phyloP scores from a whole-genome alignment of 257 asterid genomes.

The Solanum chaucha region DNA sequence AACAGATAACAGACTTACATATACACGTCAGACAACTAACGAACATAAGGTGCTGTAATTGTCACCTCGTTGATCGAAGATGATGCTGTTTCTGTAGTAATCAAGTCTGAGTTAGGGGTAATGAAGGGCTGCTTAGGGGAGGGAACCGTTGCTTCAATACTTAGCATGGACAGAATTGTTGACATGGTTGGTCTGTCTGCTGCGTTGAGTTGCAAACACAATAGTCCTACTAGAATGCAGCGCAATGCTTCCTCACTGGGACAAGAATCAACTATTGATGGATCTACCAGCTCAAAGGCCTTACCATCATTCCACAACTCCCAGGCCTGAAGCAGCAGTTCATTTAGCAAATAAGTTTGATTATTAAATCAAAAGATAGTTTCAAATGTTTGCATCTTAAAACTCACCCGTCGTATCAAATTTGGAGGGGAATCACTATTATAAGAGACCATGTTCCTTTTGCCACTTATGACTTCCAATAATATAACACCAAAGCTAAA shows the following conservation, averaged over 20 bases:
- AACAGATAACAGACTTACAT: background rate
- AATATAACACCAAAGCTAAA: constrained; percentile 9
- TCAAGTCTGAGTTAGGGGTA: background rate
- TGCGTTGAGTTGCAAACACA: constrained; percentile 23
- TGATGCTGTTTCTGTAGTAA: background rate
- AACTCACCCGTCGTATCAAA: background rate
- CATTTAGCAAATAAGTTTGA: background rate
- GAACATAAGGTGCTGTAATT: background rate
- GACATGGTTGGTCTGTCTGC: constrained; percentile 16
- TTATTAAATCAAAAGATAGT: background rate
- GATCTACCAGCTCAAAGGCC: constrained; percentile 6
- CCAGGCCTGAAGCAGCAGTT: constrained; percentile 16
- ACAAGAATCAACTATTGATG: constrained; percentile 3
- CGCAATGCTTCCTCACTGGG: constrained; percentile 1
- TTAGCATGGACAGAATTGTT: constrained; percentile 8
- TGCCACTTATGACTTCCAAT: constrained; percentile 11
- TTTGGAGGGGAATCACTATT: background rate
- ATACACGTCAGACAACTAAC: background rate
- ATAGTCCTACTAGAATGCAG: constrained; percentile 20
- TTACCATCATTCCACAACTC: constrained; percentile 15
- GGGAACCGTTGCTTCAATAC: constrained; percentile 3
- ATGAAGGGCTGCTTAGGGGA: constrained; percentile 16
- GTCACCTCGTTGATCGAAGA: constrained; percentile 6
- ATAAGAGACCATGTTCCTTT: background rate
- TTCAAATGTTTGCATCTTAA: background rate